Evolutionary conservation across 73 alveolate species (phyloP).

Genomic region (Stentor roeselii): DNA sequence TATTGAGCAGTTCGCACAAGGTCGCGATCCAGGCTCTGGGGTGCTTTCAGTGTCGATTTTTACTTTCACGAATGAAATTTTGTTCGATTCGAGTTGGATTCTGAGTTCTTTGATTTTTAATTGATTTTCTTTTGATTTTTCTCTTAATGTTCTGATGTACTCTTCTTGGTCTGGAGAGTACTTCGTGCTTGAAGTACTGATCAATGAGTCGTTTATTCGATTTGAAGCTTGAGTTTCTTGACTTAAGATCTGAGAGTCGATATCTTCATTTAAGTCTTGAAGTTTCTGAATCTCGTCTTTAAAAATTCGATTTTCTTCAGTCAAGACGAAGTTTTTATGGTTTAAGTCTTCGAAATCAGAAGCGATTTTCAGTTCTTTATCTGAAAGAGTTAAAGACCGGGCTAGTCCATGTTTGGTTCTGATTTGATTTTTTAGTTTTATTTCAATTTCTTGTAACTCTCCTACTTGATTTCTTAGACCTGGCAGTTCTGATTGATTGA

Average conservation of each 20-base stretch:
- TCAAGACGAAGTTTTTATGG: not conserved
- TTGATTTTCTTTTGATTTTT: not conserved
- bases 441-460: not conserved
- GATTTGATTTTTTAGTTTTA: not conserved
- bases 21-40: conserved; percentile 6
- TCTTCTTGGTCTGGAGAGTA: not conserved
- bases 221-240: not conserved
- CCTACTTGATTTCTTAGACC: not conserved
- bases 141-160: not conserved
- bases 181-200: not conserved
- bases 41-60: not conserved
- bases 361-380: not conserved
- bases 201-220: not conserved
- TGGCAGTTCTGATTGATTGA: not conserved
- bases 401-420: not conserved
- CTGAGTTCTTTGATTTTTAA: not conserved
- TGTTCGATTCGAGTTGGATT: not conserved
- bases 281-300: not conserved
- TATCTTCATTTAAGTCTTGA: not conserved
- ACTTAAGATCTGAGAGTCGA: not conserved
- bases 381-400: not conserved
- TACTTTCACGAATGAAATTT: not conserved
- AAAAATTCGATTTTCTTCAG: not conserved
- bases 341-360: not conserved
- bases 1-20: not conserved